A percentile compares a stretch with the other conserved stretches of the same genome.
phyloP scores from a whole-genome alignment of 2,329 filamentous ascomycete species.

The Colletotrichum echinochloae region DNA sequence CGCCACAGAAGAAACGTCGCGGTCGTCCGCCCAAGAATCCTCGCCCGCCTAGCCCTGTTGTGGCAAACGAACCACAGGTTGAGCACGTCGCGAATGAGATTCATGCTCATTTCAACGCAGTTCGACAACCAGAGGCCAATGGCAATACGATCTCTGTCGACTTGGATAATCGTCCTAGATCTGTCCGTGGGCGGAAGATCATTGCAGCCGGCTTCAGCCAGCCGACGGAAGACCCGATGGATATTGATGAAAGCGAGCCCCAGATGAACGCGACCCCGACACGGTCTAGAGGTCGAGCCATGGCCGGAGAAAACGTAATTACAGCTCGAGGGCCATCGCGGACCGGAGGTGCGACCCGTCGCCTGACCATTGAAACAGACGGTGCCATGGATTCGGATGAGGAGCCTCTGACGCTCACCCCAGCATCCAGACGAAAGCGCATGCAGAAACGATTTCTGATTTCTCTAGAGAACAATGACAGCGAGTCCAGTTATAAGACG shows the following conservation, averaged over 20 bases:
- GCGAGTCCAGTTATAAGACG: conserved; percentile 31
- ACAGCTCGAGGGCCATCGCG: conserved; percentile 25
- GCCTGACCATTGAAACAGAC: not conserved
- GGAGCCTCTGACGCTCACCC: not conserved
- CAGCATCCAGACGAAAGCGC: conserved; percentile 13
- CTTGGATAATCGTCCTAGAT: conserved; percentile 18
- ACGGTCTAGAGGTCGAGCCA: conserved; percentile 14
- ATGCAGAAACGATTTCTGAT: not conserved
- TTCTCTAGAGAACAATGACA: conserved; percentile 26
- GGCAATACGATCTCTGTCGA: conserved; percentile 26
- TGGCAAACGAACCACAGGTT: not conserved
- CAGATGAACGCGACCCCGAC: conserved; percentile 20
- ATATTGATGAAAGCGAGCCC: conserved; percentile 20
- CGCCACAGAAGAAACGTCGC: conserved; percentile 34
- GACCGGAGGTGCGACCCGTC: conserved; percentile 1
- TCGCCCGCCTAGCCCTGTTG: conserved; percentile 17
- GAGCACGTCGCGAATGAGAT: conserved; percentile 19
- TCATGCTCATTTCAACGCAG: conserved; percentile 6
- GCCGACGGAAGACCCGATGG: conserved; percentile 23
- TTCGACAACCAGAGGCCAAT: conserved; percentile 5
- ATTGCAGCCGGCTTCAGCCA: conserved; percentile 1
- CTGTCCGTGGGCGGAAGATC: conserved; percentile 31
- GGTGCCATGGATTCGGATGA: conserved; percentile 21
- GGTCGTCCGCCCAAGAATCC: conserved; percentile 37
- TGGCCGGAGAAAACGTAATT: conserved; percentile 7